Base-by-base conservation (phyloP, 2,329 filamentous ascomycete species). In the Rhinocladiella similis region DNA sequence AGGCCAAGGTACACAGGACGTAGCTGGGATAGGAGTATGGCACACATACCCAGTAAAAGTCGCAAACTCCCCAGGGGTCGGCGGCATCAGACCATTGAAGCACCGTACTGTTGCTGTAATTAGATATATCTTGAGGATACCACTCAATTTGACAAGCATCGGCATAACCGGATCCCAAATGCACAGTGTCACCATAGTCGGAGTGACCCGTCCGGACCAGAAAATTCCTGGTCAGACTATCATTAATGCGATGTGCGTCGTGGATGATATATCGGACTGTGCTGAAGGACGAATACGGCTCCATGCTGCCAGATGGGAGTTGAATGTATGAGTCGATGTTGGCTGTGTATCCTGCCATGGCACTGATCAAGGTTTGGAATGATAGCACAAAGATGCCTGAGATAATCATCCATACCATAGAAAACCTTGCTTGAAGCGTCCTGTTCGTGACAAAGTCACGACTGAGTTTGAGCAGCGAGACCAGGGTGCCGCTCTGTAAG, bases 261-360 rank as follows among this genome's bases (percentile, higher is more conserved):
- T 62, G 56, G 16, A 64, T 55, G 20, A 49, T 61, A 46, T 64
- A 64, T 2, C 61, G 49, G 19, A 60, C 13, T 16, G 61, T 43
- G 41, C 65, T 60, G 47, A 70, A 71, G 33, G 60, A 53, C 4
- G 60, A 50, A 1, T 65, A 65, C 1, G 65, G 66, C 1, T 71
- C 56, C 27, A 72, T 46, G 22, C 48, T 68, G 25, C 69, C 47
- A 16, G 67, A 61, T 3, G 53, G 52, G 14, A 61, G 59, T 13
- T 67, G 61, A 14, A 70, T 45, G 16, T 62, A 63, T 4, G 57
- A 12, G 12, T 51, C 38, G 13, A 72, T 58, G 65, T 67, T 71
- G 0, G 67, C 61, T n/a, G 70, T 67, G 50, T 73, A 74, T 9
- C 72, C 72, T 0, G 69, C 71, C 68, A 73, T 72, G 12, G 72